Evolutionary conservation across 1,139 yeast genomes (phyloP).

Genomic region (Zygosaccharomyces sapae): DNA sequence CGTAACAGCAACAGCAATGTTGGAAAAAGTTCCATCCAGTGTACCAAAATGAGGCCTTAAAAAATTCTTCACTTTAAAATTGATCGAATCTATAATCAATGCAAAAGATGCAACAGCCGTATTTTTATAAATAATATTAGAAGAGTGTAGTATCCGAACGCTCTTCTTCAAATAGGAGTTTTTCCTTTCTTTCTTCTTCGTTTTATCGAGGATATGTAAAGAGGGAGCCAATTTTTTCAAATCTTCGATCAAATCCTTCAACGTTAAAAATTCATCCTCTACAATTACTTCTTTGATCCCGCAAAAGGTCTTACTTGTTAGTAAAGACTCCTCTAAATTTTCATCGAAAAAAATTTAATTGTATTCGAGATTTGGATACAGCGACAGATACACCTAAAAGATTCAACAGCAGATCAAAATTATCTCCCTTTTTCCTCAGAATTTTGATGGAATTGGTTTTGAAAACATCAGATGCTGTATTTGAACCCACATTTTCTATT

Average conservation of each 20-base stretch:
- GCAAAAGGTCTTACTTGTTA: slow-evolving; percentile 15
- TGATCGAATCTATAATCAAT: slow-evolving; percentile 21
- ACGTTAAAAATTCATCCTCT: slow-evolving; percentile 11
- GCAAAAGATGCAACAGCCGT: slow-evolving; percentile 25
- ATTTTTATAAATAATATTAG: slow-evolving; percentile 30
- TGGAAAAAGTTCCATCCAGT: slow-evolving; percentile 32
- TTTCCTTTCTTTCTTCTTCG: slow-evolving; percentile 6
- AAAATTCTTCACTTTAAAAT: slow-evolving; percentile 35
- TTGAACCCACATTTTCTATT: slow-evolving; percentile 7
- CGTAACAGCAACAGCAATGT: slow-evolving; percentile 37
- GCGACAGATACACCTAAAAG: slow-evolving; percentile 9
- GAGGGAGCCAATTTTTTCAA: slow-evolving; percentile 3
- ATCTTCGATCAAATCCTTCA: slow-evolving; percentile 13
- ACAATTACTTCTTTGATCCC: slow-evolving; percentile 19
- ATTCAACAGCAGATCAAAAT: slow-evolving; percentile 1
- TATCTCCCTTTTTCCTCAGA: background rate
- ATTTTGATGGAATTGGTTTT: slow-evolving; percentile 8
- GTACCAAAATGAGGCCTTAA: slow-evolving; percentile 45
- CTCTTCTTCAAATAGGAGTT: slow-evolving; percentile 20
- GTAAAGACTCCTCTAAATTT: slow-evolving; percentile 9
- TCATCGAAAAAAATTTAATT: slow-evolving; percentile 14
- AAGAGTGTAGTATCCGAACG: slow-evolving; percentile 27
- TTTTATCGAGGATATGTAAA: slow-evolving; percentile 1
- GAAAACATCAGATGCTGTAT: slow-evolving; percentile 7
- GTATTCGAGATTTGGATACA: slow-evolving; percentile 10